These are phyloP conservation scores for Entophlyctis luteolus DNA, from an alignment of 192 early-diverging fungal genomes.

Conservation along the genomic window DNA sequence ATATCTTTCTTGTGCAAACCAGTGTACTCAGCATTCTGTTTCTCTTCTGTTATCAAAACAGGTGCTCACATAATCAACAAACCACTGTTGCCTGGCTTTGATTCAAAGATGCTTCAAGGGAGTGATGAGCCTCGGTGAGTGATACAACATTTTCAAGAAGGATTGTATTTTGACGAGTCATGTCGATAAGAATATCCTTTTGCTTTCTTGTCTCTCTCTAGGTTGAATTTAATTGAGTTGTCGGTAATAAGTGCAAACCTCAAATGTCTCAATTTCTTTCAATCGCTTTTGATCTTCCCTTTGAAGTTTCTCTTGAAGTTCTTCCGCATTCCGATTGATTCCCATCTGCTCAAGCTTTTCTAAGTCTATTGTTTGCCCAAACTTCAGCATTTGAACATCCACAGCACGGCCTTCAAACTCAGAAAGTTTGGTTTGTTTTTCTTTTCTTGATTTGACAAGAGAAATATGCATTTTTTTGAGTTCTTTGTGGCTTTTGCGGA, in stretches of 20 bases:
- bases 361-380: conserved; percentile 59
- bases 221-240: not conserved
- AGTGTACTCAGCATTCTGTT: conserved; percentile 51
- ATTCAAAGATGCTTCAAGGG: conserved; percentile 48
- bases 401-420: conserved; percentile 47
- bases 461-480: conserved; percentile 57
- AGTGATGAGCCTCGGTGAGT: conserved; percentile 43
- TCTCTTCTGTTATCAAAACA: not conserved
- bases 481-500: conserved; percentile 58
- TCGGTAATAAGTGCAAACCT: not conserved
- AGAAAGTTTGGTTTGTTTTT: conserved; percentile 53
- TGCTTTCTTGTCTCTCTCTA: conserved; percentile 38
- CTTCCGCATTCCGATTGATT: conserved; percentile 59
- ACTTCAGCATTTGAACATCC: conserved; percentile 67
- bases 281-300: conserved; percentile 50
- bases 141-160: conserved; percentile 45
- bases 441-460: conserved; percentile 53
- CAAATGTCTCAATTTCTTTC: conserved; percentile 37
- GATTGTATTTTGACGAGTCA: conserved; percentile 50
- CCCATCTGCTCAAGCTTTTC: conserved; percentile 62
- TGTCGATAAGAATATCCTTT: conserved; percentile 43
- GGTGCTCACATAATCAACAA: not conserved
- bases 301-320: conserved; percentile 54
- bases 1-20: conserved; percentile 50
- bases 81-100: conserved; percentile 49